phyloP scores from a whole-genome alignment of 177 flowering plant species.

The Vitis hybrid region DNA sequence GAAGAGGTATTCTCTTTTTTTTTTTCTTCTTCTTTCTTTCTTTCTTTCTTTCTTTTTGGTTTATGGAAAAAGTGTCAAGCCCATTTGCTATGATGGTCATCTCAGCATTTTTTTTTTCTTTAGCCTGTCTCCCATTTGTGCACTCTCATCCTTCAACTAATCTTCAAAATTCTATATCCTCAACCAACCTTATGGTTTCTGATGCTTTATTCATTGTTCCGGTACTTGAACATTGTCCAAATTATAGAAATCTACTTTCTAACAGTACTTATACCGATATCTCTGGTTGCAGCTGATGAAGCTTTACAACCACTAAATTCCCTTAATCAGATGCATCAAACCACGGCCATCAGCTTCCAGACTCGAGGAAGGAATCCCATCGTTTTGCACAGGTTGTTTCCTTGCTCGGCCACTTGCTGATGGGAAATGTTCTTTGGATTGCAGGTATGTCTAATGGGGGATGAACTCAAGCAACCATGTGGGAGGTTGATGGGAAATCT shows the following conservation, averaged over 20 bases:
- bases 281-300: neutral
- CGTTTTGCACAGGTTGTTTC: too few species aligned
- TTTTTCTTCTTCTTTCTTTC: neutral
- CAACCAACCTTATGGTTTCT: conserved; percentile 8
- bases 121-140: conserved; percentile 1
- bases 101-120: neutral
- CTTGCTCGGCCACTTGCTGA: too few species aligned
- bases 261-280: neutral
- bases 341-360: neutral
- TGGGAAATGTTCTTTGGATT: too few species aligned
- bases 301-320: neutral
- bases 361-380: too few species aligned
- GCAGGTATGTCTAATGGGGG: too few species aligned
- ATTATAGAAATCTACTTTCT: neutral
- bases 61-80: neutral
- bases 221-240: conserved; percentile 4
- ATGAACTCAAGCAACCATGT: too few species aligned
- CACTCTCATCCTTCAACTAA: neutral
- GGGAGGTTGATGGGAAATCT: too few species aligned
- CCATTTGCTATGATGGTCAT: conserved; percentile 9
- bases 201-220: conserved; percentile 13
- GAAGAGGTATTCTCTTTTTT: neutral
- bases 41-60: neutral
- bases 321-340: neutral
- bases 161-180: conserved; percentile 7